A percentile compares a stretch with the other conserved stretches of the same genome.
Evolutionary conservation across 2,329 filamentous ascomycete genomes (phyloP).

Genomic region (Penicillium sp.): DNA sequence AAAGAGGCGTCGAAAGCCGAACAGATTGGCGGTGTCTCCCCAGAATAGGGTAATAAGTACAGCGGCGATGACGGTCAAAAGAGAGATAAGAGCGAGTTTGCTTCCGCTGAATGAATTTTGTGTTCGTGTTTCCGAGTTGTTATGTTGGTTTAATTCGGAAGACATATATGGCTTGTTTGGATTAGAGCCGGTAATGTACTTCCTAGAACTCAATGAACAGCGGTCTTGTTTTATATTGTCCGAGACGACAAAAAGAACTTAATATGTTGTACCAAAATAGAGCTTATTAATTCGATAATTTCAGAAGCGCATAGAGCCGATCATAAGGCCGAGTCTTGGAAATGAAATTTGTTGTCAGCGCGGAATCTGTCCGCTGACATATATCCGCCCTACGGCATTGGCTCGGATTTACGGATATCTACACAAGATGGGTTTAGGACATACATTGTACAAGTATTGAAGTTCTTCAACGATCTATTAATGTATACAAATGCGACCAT

Average conservation of each 20-base stretch:
- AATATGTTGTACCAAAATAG: background rate
- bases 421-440: background rate
- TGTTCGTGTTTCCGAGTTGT: constrained; percentile 2
- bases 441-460: background rate
- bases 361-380: constrained; percentile 23
- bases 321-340: constrained; percentile 17
- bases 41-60: constrained; percentile 19
- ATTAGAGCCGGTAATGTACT: background rate
- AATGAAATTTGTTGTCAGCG: constrained; percentile 20
- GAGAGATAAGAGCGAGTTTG: constrained; percentile 16
- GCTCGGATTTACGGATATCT: constrained; percentile 10
- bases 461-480: constrained; percentile 10
- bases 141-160: constrained; percentile 12
- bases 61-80: constrained; percentile 21
- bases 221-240: background rate
- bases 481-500: constrained; percentile 10
- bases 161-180: constrained; percentile 21
- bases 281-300: background rate
- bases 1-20: constrained; percentile 25
- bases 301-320: constrained; percentile 14
- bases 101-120: background rate
- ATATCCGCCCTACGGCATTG: background rate
- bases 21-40: constrained; percentile 29
- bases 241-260: background rate
- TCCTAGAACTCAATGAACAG: background rate